phyloP scores from a whole-genome alignment of 2,329 filamentous ascomycete genomes.

The Xylaria sp. region DNA sequence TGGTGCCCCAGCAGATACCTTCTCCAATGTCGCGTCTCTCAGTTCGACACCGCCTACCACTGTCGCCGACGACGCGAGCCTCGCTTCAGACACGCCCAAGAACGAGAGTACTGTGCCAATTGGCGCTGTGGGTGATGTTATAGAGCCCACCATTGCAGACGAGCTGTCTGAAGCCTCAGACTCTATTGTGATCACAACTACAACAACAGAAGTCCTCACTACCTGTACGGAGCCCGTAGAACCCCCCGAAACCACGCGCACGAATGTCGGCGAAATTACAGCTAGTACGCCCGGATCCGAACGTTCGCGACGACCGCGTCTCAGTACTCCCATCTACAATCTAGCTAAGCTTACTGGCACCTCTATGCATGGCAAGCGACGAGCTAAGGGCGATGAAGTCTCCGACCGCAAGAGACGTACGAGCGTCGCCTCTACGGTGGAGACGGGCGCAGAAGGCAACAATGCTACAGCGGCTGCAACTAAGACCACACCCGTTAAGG shows the following conservation, averaged over 20 bases:
- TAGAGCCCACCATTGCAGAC: slow-evolving; percentile 41
- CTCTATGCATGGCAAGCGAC: slow-evolving; percentile 67
- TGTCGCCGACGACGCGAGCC: slow-evolving; percentile 70
- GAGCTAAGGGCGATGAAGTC: slow-evolving; percentile 62
- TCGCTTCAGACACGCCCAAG: slow-evolving; percentile 68
- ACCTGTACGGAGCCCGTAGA: slow-evolving; percentile 25
- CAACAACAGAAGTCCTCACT: slow-evolving; percentile 20
- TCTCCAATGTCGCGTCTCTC: slow-evolving; percentile 65
- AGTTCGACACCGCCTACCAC: slow-evolving; percentile 75
- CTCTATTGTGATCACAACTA: slow-evolving; percentile 46
- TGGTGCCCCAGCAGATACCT: slow-evolving; percentile 53
- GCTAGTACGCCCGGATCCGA: slow-evolving; percentile 49
- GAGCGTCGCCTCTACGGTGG: slow-evolving; percentile 56
- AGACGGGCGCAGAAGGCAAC: slow-evolving; percentile 44
- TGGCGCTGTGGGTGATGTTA: slow-evolving; percentile 54
- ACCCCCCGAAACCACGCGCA: slow-evolving; percentile 21
- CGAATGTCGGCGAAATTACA: slow-evolving; percentile 38
- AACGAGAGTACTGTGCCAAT: slow-evolving; percentile 68
- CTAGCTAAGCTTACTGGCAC: slow-evolving; percentile 71
- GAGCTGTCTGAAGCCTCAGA: slow-evolving; percentile 43
- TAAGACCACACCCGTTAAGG: slow-evolving; percentile 42
- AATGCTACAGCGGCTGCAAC: slow-evolving; percentile 38
- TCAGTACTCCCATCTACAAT: slow-evolving; percentile 73
- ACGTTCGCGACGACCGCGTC: slow-evolving; percentile 66
- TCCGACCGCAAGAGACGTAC: slow-evolving; percentile 59